Base-by-base conservation (phyloP, 768 basidiomycete species). In the Leccinum sublutescens region DNA sequence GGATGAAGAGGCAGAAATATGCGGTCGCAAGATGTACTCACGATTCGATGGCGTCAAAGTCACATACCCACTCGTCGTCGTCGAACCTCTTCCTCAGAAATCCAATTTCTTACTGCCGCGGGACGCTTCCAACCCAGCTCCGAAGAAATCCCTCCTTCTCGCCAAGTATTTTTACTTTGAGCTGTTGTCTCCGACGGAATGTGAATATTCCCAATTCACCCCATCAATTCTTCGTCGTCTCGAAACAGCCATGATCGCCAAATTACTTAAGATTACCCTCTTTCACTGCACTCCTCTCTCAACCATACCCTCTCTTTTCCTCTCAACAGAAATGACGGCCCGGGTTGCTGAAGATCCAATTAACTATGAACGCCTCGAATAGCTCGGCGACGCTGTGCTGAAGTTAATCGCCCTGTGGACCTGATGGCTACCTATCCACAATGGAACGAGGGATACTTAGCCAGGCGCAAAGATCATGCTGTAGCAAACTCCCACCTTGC, bases 361-460 rank as follows among this genome's bases (percentile, higher is more conserved):
- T 27, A 85, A 91, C 64, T 91, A 92, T 63, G 84, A 92, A 67
- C 82, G 89, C 4, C 75, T 91, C 15, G 90, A 92, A 66, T 85
- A 85, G 0, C 79, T 92, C 4, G 90, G 90, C 1, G 90, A 92
- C 64, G 84, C 85, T 0, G 87, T 89, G 2, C 78, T 92, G 29
- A 91, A 92, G 68, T 88, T 84, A 60, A 65, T 83, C 25, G 76
- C 76, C 9, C 79, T 17, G 67, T 88, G 9, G 85, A 90, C 65
- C 75, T 91, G 7, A 72, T 88, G 38, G 82, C 82, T 0, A 74
- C 84, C 47, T 82, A 87, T 65, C 89, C 87, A 0, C 65, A 81
- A 17, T 92, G 89, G 89, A 89, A 87, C 57, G 90, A 92, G 64
- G 89, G 88, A 10, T 91, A 90, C 63, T 74, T 91, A 15, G 82